phyloP scores from a whole-genome alignment of 495 filamentous ascomycete species.

The Trichoderma reesei region DNA sequence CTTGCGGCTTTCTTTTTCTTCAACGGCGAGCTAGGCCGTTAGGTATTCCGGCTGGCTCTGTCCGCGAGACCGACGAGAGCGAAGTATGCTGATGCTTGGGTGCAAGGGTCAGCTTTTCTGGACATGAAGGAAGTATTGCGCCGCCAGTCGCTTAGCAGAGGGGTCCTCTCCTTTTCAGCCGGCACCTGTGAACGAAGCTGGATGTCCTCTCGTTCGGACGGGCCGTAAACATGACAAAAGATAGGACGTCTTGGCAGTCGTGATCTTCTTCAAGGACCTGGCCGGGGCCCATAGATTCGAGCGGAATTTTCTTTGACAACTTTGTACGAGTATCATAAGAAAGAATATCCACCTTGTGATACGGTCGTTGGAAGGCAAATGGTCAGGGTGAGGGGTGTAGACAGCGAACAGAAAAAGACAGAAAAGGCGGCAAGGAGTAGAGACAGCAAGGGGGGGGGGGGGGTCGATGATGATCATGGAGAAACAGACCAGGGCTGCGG shows the following conservation, averaged over 20 bases:
- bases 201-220: not conserved
- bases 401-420: not conserved
- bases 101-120: not conserved
- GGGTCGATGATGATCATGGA: constrained; percentile 4
- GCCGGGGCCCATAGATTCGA: not conserved
- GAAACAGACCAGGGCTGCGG: not conserved
- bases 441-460: not conserved
- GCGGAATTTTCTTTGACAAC: not conserved
- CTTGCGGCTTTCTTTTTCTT: not conserved
- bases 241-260: not conserved
- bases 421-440: not conserved
- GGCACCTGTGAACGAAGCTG: not conserved
- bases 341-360: not conserved
- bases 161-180: not conserved
- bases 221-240: not conserved
- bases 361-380: not conserved
- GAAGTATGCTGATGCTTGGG: not conserved
- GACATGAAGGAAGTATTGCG: not conserved
- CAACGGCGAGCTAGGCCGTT: not conserved
- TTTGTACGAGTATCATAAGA: not conserved
- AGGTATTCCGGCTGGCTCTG: not conserved
- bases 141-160: not conserved
- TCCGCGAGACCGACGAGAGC: not conserved
- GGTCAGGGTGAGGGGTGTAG: not conserved
- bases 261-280: constrained; percentile 8